phyloP scores from a whole-genome alignment of 106 monocot genomes.

The Platanthera guangdongensis region DNA sequence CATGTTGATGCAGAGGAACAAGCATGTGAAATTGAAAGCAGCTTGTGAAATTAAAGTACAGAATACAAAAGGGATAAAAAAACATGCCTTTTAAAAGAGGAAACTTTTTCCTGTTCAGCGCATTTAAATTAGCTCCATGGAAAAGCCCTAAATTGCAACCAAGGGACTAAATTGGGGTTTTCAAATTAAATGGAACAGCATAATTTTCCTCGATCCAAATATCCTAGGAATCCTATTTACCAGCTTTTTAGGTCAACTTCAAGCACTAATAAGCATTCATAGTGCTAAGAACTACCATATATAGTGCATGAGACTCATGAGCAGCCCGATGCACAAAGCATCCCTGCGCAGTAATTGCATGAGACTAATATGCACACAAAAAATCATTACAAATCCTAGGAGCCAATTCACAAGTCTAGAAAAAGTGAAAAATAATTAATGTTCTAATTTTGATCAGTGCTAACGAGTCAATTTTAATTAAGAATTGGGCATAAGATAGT shows the following conservation, averaged over 20 bases:
- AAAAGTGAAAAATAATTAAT: neutral
- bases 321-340: too few species aligned
- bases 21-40: neutral
- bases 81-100: too few species aligned
- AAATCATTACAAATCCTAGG: neutral
- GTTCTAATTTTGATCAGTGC: too few species aligned
- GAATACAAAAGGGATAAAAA: neutral
- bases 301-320: too few species aligned
- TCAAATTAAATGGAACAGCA: neutral
- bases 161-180: neutral
- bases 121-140: too few species aligned
- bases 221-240: neutral
- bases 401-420: neutral
- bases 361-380: neutral
- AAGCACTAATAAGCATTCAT: neutral
- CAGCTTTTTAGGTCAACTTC: neutral
- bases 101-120: neutral
- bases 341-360: neutral
- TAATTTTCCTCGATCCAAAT: neutral
- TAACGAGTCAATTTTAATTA: neutral
- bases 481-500: neutral
- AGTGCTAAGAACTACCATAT: too few species aligned
- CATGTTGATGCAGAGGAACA: neutral
- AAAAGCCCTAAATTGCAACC: neutral
- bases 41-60: neutral